Percentiles rank a stretch among this genome's conserved stretches.
Evolutionary conservation across 495 filamentous ascomycete species (phyloP).

Genomic region (Xylaria sp.): DNA sequence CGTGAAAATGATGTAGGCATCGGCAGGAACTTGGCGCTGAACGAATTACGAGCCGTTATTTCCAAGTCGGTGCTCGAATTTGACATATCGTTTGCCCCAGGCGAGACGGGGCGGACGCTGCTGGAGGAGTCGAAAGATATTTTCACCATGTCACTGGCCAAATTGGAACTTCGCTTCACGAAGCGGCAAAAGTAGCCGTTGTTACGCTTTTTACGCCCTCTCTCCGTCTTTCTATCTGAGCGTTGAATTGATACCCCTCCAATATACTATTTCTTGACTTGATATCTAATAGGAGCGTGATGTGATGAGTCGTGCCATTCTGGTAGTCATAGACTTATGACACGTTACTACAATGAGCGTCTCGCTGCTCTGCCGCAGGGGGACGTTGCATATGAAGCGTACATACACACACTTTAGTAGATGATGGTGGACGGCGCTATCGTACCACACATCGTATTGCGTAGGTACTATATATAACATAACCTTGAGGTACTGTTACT

Average conservation of each 20-base stretch:
- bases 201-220: neutral
- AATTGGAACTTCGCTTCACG: constrained; percentile 36
- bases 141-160: constrained; percentile 31
- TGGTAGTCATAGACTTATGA: neutral
- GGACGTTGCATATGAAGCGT: neutral
- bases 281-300: neutral
- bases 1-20: constrained; percentile 25
- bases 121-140: constrained; percentile 32
- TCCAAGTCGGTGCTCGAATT: constrained; percentile 45
- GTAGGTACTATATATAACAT: neutral
- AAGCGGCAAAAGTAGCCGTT: neutral
- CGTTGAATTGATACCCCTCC: constrained; percentile 23
- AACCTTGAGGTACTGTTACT: too few species aligned
- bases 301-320: neutral
- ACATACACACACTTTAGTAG: neutral
- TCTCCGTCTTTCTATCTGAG: neutral
- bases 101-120: constrained; percentile 38
- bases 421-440: neutral
- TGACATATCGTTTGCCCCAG: constrained; percentile 44
- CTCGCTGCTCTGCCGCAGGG: neutral
- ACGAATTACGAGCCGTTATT: constrained; percentile 47
- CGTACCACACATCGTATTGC: neutral
- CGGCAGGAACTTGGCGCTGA: constrained; percentile 46
- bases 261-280: neutral
- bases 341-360: neutral